Base-by-base conservation (phyloP, 768 basidiomycete species). In the Rhizopogon vesiculosus region DNA sequence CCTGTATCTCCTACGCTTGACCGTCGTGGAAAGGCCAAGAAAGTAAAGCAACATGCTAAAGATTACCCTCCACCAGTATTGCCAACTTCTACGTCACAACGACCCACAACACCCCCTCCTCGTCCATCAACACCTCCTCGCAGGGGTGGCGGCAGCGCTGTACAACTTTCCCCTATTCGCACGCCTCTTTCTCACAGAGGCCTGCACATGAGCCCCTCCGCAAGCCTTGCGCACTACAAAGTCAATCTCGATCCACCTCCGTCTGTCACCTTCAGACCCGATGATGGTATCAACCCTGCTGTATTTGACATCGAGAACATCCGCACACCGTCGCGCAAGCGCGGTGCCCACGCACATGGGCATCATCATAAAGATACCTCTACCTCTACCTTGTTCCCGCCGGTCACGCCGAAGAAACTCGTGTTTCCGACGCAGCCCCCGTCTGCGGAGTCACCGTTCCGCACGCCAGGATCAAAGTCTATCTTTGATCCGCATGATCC, bases 401-500 rank as follows among this genome's bases (percentile, higher is more conserved):
- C 76, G 4, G 64, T 76, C 18, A 80, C 79, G 5, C 81, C 80
- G 18, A 76, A 71, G 64, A 73, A 75, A 28, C 66, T 75, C 15
- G 63, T 72, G 51, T 75, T 73, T 56, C 69, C 66, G 25, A 60
- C 65, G 15, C 63, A 66, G 3, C 58, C 59, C 38, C 62, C 66
- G 5, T 40, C 62, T 19, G 45, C 48, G n/a, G 74, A 76, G 57
- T 76, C 74, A 9, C 76, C 77, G 1, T 80, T 78, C 66, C 76
- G 78, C 18, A 79, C 81, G 12, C 84, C 82, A 3, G 75, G 75
- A 12, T 57, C 72, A 5, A 57, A 72, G 63, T 56, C 61, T 28
- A 75, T 87, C 33, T 83, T 82, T 59, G 89, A 90, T 65, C 87
- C 88, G 31, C 84, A 87, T 59, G 86, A 90, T 67, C 86, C 88